Conservation (phyloP, 2,329 filamentous ascomycete species). For the Thielaviopsis punctulata region DNA sequence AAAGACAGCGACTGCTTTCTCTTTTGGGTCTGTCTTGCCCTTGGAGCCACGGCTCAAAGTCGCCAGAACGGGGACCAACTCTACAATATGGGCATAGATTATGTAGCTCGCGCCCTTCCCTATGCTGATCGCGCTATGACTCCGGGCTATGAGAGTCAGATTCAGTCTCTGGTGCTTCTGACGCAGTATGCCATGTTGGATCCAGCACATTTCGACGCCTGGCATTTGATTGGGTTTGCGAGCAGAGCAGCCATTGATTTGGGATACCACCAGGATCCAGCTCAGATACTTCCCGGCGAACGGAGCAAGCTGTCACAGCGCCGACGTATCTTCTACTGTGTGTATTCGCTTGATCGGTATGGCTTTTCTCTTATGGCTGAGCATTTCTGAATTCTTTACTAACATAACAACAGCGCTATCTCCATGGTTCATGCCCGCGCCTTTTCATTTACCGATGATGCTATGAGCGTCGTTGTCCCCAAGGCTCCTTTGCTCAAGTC, state of each 20-base stretch:
- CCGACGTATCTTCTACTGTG: slow-evolving; percentile 73
- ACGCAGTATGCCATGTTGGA: slow-evolving; percentile 84
- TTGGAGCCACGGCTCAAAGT: slow-evolving; percentile 60
- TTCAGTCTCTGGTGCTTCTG: slow-evolving; percentile 72
- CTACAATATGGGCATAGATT: slow-evolving; percentile 38
- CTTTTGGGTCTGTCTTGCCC: slow-evolving; percentile 76
- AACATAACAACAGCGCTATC: slow-evolving; percentile 42
- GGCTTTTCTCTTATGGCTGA: slow-evolving; percentile 15
- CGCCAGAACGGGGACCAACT: slow-evolving; percentile 48
- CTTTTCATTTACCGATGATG: slow-evolving; percentile 87
- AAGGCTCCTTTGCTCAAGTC: slow-evolving; percentile 23
- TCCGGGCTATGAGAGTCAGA: slow-evolving; percentile 68
- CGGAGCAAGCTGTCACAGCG: slow-evolving; percentile 58
- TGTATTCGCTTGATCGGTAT: slow-evolving; percentile 76
- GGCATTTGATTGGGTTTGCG: slow-evolving; percentile 84
- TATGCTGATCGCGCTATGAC: slow-evolving; percentile 69
- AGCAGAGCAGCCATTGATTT: slow-evolving; percentile 76
- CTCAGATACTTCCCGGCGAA: slow-evolving; percentile 48
- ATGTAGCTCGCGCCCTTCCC: slow-evolving; percentile 47
- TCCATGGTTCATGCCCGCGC: slow-evolving; percentile 75
- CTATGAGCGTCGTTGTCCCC: slow-evolving; percentile 66
- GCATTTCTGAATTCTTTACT: slow-evolving; percentile 11
- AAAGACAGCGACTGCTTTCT: slow-evolving; percentile 65
- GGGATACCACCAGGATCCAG: slow-evolving; percentile 83
- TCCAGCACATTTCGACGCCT: slow-evolving; percentile 79